Evolutionary conservation across 2,329 filamentous ascomycete genomes (phyloP).

Genomic region (Parastagonospora avenae): DNA sequence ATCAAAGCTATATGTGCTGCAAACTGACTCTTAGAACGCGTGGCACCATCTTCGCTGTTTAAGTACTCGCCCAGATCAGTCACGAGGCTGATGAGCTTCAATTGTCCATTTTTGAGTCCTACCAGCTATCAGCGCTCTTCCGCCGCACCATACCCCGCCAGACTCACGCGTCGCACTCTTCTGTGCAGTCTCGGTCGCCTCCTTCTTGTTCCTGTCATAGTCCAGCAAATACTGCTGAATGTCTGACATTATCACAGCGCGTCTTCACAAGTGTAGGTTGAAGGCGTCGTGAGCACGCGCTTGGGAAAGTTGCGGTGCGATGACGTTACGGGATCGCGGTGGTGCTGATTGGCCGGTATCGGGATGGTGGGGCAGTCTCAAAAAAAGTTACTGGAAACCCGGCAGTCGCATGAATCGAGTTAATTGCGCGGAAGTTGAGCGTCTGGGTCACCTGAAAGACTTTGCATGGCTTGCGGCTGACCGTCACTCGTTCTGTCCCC

Average conservation of each 20-base stretch:
- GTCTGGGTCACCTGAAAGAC: neutral
- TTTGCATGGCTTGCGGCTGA: neutral
- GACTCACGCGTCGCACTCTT: constrained; percentile 49
- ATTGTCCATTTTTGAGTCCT: constrained; percentile 65
- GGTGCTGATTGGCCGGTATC: constrained; percentile 27
- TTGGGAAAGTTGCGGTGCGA: constrained; percentile 13
- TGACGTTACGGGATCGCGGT: constrained; percentile 22
- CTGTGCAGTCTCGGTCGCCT: constrained; percentile 51
- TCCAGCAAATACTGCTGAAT: constrained; percentile 59
- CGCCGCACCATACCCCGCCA: constrained; percentile 11
- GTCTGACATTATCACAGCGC: constrained; percentile 53
- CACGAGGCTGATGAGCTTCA: constrained; percentile 66
- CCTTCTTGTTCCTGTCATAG: constrained; percentile 54
- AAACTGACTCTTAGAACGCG: constrained; percentile 61
- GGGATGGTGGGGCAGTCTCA: constrained; percentile 20
- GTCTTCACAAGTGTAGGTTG: neutral
- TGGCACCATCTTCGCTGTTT: constrained; percentile 66
- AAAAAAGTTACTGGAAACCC: constrained; percentile 14
- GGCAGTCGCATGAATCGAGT: constrained; percentile 5
- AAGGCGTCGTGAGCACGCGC: neutral
- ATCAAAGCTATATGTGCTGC: constrained; percentile 27
- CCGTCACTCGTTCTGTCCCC: neutral
- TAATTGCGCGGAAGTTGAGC: constrained; percentile 7
- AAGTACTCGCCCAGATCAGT: constrained; percentile 70
- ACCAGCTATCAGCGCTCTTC: constrained; percentile 21